A percentile compares a stretch with the other conserved stretches of the same genome.
These are phyloP conservation scores for Calophaca sinica DNA, from an alignment of 306 rosid species.

Conservation along the genomic window DNA sequence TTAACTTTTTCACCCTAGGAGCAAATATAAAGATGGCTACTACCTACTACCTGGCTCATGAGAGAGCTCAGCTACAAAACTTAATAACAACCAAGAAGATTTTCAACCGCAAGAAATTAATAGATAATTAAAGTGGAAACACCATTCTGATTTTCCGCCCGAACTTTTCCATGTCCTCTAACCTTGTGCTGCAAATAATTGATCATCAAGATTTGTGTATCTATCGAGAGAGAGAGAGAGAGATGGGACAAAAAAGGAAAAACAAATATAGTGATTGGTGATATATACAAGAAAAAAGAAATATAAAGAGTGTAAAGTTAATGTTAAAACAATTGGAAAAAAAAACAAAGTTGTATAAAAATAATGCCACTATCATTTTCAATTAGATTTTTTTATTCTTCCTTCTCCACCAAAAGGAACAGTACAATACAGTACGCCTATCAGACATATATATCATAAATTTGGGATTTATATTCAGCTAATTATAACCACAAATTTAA, in stretches of 20 bases:
- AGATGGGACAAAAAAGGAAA: too few relatives aligned
- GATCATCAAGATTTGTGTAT: neutral
- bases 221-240: too few relatives aligned
- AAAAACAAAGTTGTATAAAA: neutral
- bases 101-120: neutral
- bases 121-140: slow-evolving; percentile 49
- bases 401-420: neutral
- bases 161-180: slow-evolving; percentile 43
- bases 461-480: neutral
- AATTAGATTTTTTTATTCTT: slow-evolving; percentile 3
- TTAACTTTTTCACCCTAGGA: too few relatives aligned
- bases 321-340: too few relatives aligned
- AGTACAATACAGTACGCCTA: slow-evolving; percentile 21
- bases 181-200: slow-evolving; percentile 1
- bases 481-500: neutral
- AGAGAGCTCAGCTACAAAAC: too few relatives aligned
- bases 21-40: too few relatives aligned
- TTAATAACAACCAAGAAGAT: too few relatives aligned
- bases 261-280: too few relatives aligned
- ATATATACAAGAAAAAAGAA: too few relatives aligned
- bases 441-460: slow-evolving; percentile 21
- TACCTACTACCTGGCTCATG: too few relatives aligned
- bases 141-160: slow-evolving; percentile 70
- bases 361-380: slow-evolving; percentile 30
- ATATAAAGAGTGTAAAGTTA: too few relatives aligned